Evolutionary conservation across 495 filamentous ascomycete species (phyloP).

Genomic region (Entonaema liquescens): DNA sequence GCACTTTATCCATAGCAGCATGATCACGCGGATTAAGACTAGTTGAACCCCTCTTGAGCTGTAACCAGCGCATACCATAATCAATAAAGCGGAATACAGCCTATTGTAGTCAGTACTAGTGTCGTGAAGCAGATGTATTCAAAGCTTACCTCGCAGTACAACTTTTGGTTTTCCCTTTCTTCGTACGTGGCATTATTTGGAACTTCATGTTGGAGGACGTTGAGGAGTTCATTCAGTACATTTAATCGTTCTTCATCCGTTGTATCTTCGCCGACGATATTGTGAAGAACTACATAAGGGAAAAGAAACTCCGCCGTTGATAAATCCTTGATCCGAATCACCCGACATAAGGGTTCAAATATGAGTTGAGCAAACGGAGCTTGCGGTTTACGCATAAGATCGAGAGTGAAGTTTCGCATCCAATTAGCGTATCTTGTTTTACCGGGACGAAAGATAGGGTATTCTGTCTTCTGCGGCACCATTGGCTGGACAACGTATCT

Average conservation of each 20-base stretch:
- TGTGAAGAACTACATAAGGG: constrained; percentile 83
- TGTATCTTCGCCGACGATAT: constrained; percentile 70
- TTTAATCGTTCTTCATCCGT: constrained; percentile 70
- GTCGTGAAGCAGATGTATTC: background rate
- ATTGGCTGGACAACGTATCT: constrained; percentile 75
- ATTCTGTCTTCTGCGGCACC: constrained; percentile 62
- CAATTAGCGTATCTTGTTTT: constrained; percentile 75
- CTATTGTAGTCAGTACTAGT: constrained; percentile 53
- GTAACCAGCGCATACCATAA: constrained; percentile 89
- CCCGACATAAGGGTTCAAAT: constrained; percentile 79
- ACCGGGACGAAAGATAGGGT: constrained; percentile 76
- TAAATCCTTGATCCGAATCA: constrained; percentile 83
- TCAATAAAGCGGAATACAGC: constrained; percentile 90
- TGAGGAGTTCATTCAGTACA: constrained; percentile 73
- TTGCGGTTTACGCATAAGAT: constrained; percentile 77
- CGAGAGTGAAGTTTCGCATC: constrained; percentile 80
- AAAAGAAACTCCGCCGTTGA: constrained; percentile 85
- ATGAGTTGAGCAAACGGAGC: constrained; percentile 74
- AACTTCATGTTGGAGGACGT: constrained; percentile 71
- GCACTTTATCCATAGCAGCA: constrained; percentile 47
- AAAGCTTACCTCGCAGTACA: constrained; percentile 77
- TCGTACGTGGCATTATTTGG: constrained; percentile 59
- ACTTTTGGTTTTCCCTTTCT: constrained; percentile 73
- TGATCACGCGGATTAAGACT: constrained; percentile 50
- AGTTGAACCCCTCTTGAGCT: constrained; percentile 68